Conservation (phyloP, 371 early-diverging fungal genomes). For the Mucor piriformis region DNA sequence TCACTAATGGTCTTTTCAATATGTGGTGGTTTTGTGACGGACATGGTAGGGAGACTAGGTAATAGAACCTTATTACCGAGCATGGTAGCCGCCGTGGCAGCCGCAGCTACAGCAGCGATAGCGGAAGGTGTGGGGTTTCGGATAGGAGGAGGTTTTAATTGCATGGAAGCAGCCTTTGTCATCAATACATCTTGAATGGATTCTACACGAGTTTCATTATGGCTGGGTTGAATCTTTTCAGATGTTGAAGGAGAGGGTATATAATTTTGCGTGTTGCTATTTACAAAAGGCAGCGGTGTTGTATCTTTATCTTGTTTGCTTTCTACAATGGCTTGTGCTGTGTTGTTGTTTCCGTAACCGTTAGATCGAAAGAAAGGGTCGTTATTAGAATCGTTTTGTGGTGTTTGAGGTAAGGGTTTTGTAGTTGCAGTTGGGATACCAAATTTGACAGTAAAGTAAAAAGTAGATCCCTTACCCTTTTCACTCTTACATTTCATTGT, state of each 20-base stretch:
- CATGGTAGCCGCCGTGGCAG: conserved; percentile 8
- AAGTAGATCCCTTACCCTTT: conserved; percentile 65
- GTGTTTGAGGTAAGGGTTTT: conserved; percentile 58
- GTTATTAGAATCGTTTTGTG: conserved; percentile 47
- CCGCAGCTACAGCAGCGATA: not conserved
- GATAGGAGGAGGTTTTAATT: conserved; percentile 42
- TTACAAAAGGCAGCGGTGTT: conserved; percentile 20
- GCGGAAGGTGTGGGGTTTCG: conserved; percentile 12
- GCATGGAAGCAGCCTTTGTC: conserved; percentile 47
- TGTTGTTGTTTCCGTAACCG: conserved; percentile 29
- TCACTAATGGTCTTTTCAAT: not conserved
- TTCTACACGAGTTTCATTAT: conserved; percentile 24
- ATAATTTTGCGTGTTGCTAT: conserved; percentile 8
- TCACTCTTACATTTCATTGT: conserved; percentile 59
- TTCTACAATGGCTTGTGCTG: conserved; percentile 6
- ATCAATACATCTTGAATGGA: conserved; percentile 39
- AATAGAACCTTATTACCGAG: conserved; percentile 4
- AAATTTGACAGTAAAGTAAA: conserved; percentile 64
- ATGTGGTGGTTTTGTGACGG: conserved; percentile 11
- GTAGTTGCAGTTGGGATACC: conserved; percentile 51
- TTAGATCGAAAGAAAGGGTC: conserved; percentile 53
- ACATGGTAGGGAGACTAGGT: not conserved
- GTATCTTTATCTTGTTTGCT: not conserved
- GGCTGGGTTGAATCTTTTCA: conserved; percentile 18
- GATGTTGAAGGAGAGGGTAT: conserved; percentile 30